A percentile compares a stretch with the other conserved stretches of the same genome.
Conservation (phyloP, 768 basidiomycete genomes). For the Calvatia gigantea region DNA sequence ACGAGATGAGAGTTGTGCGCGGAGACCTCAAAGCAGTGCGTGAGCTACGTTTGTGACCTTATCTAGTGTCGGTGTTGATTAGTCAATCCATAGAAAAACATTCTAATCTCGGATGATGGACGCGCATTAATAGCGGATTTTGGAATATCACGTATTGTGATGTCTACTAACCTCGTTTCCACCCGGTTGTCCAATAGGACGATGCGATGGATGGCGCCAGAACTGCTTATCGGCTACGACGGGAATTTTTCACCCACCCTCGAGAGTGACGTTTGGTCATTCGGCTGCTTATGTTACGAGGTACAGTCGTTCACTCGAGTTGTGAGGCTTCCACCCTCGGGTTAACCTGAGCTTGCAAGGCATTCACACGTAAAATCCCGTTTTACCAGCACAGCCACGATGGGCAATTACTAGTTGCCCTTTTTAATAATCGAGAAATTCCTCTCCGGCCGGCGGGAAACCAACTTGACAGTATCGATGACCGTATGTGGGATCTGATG, state of each 20-base stretch:
- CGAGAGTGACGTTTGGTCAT: conserved; percentile 1
- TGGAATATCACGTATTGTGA: not conserved
- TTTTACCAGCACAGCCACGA: not conserved
- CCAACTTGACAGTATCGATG: too few relatives aligned
- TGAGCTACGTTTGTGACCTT: not conserved
- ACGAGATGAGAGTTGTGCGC: not conserved
- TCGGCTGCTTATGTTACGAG: not conserved
- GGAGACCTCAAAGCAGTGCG: not conserved
- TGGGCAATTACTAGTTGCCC: not conserved
- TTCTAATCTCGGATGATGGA: not conserved
- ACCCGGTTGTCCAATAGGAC: not conserved
- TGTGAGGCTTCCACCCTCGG: too few relatives aligned
- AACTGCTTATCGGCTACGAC: not conserved
- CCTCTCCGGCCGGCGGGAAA: too few relatives aligned
- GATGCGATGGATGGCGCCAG: not conserved
- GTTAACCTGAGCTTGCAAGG: not conserved
- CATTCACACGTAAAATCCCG: not conserved
- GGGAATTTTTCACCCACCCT: not conserved
- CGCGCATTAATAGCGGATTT: not conserved
- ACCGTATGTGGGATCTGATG: not conserved
- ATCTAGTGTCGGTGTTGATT: too few relatives aligned
- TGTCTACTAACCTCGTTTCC: too few relatives aligned
- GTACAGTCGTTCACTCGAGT: not conserved
- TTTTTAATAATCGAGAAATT: not conserved
- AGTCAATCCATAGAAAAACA: too few relatives aligned